Percentiles rank a stretch among this genome's conserved stretches.
phyloP scores from a whole-genome alignment of 805 yeast species.

The Blastobotrys chiropterorum region DNA sequence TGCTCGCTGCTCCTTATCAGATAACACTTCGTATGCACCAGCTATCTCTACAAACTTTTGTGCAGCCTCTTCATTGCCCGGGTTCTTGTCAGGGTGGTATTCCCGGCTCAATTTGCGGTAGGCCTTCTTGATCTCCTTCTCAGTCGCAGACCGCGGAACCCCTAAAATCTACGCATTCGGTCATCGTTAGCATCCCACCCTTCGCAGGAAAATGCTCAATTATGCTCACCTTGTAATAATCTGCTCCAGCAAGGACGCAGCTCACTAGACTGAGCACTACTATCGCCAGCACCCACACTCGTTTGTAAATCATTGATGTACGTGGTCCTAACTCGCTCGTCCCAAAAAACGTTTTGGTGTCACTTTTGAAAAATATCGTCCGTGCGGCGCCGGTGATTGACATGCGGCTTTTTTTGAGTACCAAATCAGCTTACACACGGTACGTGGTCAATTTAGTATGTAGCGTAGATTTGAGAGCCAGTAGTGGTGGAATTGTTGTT shows the following conservation, averaged over 20 bases:
- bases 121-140: slow-evolving; percentile 77
- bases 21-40: slow-evolving; percentile 84
- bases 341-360: background rate
- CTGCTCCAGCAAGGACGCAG: slow-evolving; percentile 34
- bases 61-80: slow-evolving; percentile 70
- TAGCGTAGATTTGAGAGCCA: no score
- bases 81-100: slow-evolving; percentile 93
- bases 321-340: background rate
- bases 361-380: background rate
- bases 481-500: background rate
- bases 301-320: background rate
- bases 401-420: no score
- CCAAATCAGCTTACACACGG: background rate
- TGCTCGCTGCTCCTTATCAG: slow-evolving; percentile 83
- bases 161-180: slow-evolving; percentile 51
- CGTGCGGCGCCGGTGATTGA: slow-evolving; percentile 1
- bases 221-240: slow-evolving; percentile 35
- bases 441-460: background rate
- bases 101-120: slow-evolving; percentile 75
- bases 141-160: slow-evolving; percentile 59
- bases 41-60: slow-evolving; percentile 85
- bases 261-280: slow-evolving; percentile 7
- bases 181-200: background rate
- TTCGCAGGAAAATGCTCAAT: no score
- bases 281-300: slow-evolving; percentile 7